Percentiles rank a stretch among this genome's conserved stretches.
These are phyloP conservation scores for Tetragonia tetragonoides DNA, from an alignment of 148 eudicot species.

Conservation along the genomic window DNA sequence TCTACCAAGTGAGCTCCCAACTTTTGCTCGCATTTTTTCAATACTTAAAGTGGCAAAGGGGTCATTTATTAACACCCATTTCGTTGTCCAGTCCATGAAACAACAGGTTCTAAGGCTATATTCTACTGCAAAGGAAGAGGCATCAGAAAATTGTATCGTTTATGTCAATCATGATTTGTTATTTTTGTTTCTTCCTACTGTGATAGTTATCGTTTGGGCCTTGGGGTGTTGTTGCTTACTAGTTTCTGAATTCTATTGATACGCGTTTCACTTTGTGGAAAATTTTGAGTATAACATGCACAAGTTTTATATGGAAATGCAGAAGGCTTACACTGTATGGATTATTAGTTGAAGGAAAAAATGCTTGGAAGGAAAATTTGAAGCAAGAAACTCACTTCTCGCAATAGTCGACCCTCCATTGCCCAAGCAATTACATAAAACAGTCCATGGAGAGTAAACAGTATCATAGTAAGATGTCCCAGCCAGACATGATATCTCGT, in stretches of 20 bases:
- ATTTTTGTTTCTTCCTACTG: too few relatives aligned
- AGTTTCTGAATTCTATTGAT: not conserved
- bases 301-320: not conserved
- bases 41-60: too few relatives aligned
- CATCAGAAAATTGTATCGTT: not conserved
- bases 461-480: slow-evolving; percentile 76
- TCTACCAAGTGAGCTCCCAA: too few relatives aligned
- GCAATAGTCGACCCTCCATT: slow-evolving; percentile 47
- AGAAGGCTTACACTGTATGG: not conserved
- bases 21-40: too few relatives aligned
- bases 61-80: too few relatives aligned
- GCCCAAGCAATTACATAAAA: slow-evolving; percentile 54
- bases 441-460: slow-evolving; percentile 83
- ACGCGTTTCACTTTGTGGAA: not conserved
- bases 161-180: not conserved
- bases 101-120: not conserved
- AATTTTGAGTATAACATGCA: not conserved
- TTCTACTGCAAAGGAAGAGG: not conserved
- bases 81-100: too few relatives aligned
- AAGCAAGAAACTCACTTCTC: slow-evolving; percentile 40
- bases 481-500: slow-evolving; percentile 86
- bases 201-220: too few relatives aligned
- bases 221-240: not conserved
- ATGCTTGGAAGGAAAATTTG: not conserved
- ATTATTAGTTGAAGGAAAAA: not conserved